Conservation (phyloP, 495 filamentous ascomycete genomes). For the Aspergillus leporis region DNA sequence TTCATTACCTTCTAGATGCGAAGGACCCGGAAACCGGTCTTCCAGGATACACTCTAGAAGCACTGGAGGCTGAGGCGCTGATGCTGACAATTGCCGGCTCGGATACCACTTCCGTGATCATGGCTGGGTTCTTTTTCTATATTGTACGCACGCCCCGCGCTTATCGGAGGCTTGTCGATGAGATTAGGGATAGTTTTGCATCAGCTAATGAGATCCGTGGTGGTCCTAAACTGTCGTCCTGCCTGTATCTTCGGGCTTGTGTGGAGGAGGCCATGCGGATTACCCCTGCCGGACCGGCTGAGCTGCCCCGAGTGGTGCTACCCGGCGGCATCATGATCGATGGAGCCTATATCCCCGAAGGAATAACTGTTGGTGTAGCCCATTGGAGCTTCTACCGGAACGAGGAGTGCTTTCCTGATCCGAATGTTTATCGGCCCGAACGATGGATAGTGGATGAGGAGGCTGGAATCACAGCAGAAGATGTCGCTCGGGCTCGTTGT, state of each 20-base stretch:
- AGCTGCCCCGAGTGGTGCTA: conserved; percentile 47
- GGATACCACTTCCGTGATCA: conserved; percentile 11
- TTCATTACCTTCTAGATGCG: conserved; percentile 9
- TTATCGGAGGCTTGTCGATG: conserved; percentile 23
- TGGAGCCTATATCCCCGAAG: conserved; percentile 38
- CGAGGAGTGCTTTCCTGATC: conserved; percentile 4
- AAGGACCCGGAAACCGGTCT: conserved; percentile 11
- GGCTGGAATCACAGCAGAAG: conserved; percentile 3
- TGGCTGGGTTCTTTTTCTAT: conserved; percentile 32
- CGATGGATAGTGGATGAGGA: conserved; percentile 7
- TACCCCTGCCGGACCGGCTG: conserved; percentile 48
- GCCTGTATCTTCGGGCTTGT: conserved; percentile 35
- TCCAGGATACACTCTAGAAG: conserved; percentile 3
- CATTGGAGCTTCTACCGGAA: conserved; percentile 16
- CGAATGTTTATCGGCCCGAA: conserved; percentile 9
- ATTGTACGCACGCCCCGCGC: conserved; percentile 24
- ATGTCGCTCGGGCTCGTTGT: conserved; percentile 11
- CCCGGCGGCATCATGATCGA: conserved; percentile 47
- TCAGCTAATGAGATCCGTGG: conserved; percentile 24
- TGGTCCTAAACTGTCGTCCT: conserved; percentile 41
- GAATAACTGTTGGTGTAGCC: conserved; percentile 13
- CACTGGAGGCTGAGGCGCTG: conserved; percentile 9
- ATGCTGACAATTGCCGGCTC: conserved; percentile 16
- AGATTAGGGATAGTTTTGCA: conserved; percentile 33
- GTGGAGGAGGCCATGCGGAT: conserved; percentile 65